phyloP scores from a whole-genome alignment of 192 early-diverging fungal species.

The Anaeromyces robustus region DNA sequence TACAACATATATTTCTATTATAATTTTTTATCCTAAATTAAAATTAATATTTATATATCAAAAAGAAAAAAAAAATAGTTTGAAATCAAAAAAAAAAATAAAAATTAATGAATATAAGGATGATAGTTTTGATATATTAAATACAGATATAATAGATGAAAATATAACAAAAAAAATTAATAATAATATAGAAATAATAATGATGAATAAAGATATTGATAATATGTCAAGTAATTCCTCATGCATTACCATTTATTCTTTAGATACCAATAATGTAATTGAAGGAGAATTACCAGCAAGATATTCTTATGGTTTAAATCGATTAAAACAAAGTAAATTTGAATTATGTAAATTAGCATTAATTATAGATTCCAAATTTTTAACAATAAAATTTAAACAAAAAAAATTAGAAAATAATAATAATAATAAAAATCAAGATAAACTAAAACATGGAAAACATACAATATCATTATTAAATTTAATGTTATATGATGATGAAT shows the following conservation, averaged over 20 bases:
- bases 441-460: not conserved
- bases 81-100: too few species aligned
- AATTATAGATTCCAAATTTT: too few species aligned
- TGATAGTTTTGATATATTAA: too few species aligned
- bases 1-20: not conserved
- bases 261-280: not conserved
- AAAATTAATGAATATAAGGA: too few species aligned
- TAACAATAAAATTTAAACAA: too few species aligned
- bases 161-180: too few species aligned
- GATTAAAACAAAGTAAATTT: too few species aligned
- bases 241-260: not conserved
- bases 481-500: not conserved
- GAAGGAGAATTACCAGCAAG: not conserved
- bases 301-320: too few species aligned
- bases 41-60: not conserved
- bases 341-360: too few species aligned
- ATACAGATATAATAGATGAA: too few species aligned
- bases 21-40: not conserved
- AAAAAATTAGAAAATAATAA: too few species aligned
- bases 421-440: not conserved
- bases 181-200: too few species aligned
- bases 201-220: not conserved
- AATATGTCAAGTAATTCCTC: not conserved
- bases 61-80: not conserved
- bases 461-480: not conserved